phyloP scores from a whole-genome alignment of 2,329 filamentous ascomycete species.

The Apiospora phragmitis region DNA sequence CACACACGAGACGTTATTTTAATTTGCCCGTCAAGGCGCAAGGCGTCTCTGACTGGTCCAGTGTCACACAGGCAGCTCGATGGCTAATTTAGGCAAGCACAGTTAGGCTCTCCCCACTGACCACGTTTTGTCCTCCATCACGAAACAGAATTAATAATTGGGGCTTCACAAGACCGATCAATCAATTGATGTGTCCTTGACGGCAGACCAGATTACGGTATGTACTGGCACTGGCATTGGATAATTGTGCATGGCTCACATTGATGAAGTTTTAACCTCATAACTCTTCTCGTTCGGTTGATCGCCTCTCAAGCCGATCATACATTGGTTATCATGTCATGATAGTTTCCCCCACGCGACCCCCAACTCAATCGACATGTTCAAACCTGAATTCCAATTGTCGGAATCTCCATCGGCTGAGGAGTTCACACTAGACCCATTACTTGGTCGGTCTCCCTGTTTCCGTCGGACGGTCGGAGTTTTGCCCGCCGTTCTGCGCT shows the following conservation, averaged over 20 bases:
- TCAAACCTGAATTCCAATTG: not conserved
- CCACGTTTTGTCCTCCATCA: conserved; percentile 4
- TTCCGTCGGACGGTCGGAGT: conserved; percentile 1
- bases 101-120: not conserved
- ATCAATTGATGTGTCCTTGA: not conserved
- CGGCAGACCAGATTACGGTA: not conserved
- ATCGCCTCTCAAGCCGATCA: not conserved
- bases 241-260: not conserved
- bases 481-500: not conserved
- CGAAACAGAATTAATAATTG: not conserved
- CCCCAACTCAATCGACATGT: not conserved
- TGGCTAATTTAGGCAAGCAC: not conserved
- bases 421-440: not conserved
- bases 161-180: not conserved
- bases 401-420: conserved; percentile 4
- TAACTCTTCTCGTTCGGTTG: not conserved
- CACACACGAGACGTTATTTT: not conserved
- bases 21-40: not conserved
- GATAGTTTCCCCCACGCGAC: not conserved
- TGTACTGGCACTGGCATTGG: not conserved
- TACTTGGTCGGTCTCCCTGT: not conserved
- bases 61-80: not conserved
- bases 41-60: not conserved
- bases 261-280: not conserved
- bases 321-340: not conserved